phyloP scores from a whole-genome alignment of 768 basidiomycete genomes.

The Auricularia auricula-judae region DNA sequence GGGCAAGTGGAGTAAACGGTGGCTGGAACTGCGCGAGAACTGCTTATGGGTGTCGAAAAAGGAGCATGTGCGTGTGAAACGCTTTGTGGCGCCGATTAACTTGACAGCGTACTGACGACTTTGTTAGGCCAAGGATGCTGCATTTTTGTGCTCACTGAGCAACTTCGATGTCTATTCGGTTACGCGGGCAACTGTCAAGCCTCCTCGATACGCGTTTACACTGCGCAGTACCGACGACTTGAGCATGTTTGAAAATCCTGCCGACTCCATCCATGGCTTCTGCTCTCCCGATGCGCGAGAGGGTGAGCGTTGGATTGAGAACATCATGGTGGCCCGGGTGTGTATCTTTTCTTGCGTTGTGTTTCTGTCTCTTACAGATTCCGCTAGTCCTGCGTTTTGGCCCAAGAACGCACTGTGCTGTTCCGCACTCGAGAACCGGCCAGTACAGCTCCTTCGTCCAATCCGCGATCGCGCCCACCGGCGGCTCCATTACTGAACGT shows the following conservation, averaged over 20 bases:
- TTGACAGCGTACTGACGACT: not conserved
- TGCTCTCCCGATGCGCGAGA: constrained; percentile 57
- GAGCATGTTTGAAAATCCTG: constrained; percentile 74
- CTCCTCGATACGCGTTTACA: constrained; percentile 77
- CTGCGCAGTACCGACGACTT: constrained; percentile 83
- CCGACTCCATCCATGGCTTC: constrained; percentile 84
- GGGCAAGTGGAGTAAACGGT: constrained; percentile 93
- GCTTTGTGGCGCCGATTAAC: not conserved
- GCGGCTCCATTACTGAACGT: not conserved
- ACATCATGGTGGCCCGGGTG: constrained; percentile 72
- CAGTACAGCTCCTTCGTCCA: not conserved
- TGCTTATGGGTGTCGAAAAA: constrained; percentile 81
- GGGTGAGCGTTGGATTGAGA: constrained; percentile 69
- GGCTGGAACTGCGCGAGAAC: constrained; percentile 79
- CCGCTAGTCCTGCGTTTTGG: constrained; percentile 65
- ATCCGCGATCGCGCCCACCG: not conserved
- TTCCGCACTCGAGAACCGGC: constrained; percentile 23
- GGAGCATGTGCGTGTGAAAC: constrained; percentile 49
- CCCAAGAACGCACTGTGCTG: constrained; percentile 67
- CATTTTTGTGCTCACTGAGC: constrained; percentile 70
- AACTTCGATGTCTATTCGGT: constrained; percentile 83
- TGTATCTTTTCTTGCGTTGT: constrained; percentile 2
- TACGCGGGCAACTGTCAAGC: constrained; percentile 66
- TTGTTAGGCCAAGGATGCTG: constrained; percentile 71
- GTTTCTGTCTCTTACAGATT: constrained; percentile 4